Conservation (phyloP, 2,329 filamentous ascomycete species). For the Colletotrichum gloeosporioides region DNA sequence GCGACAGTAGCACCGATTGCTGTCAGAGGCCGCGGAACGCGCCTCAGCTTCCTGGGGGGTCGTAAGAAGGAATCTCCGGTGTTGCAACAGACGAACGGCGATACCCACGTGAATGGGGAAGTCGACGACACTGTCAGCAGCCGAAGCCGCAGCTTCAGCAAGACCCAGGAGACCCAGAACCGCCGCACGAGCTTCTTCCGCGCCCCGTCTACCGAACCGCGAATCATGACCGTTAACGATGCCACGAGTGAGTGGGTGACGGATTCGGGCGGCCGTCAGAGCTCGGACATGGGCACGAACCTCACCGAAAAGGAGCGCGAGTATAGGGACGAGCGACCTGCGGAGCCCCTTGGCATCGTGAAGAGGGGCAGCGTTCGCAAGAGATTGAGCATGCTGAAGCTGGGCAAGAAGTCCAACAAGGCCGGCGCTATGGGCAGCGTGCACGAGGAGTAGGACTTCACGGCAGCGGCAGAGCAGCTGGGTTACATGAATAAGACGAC, state of each 20-base stretch:
- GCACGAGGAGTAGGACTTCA: constrained; percentile 56
- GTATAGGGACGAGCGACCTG: constrained; percentile 30
- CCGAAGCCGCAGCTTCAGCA: constrained; percentile 25
- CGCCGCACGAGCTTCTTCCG: constrained; percentile 53
- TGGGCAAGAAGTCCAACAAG: constrained; percentile 73
- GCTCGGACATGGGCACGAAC: constrained; percentile 25
- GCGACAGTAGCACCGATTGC: constrained; percentile 57
- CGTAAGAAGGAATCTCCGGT: constrained; percentile 49
- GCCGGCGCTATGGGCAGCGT: constrained; percentile 57
- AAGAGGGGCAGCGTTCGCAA: constrained; percentile 74
- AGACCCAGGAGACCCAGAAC: constrained; percentile 36
- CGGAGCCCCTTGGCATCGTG: constrained; percentile 31
- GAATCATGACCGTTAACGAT: constrained; percentile 6
- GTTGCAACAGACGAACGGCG: constrained; percentile 32
- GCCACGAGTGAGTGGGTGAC: constrained; percentile 35
- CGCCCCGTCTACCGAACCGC: constrained; percentile 35
- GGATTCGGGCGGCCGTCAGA: constrained; percentile 31
- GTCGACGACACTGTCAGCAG: constrained; percentile 32
- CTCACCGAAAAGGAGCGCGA: constrained; percentile 27
- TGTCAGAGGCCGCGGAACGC: constrained; percentile 54
- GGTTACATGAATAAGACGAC: constrained; percentile 24
- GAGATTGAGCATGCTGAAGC: constrained; percentile 77
- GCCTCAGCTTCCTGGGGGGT: constrained; percentile 63
- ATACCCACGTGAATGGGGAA: constrained; percentile 33
- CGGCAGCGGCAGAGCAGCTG: constrained; percentile 15